Evolutionary conservation across 768 basidiomycete genomes (phyloP).

Genomic region (Antrodiella citrinella): DNA sequence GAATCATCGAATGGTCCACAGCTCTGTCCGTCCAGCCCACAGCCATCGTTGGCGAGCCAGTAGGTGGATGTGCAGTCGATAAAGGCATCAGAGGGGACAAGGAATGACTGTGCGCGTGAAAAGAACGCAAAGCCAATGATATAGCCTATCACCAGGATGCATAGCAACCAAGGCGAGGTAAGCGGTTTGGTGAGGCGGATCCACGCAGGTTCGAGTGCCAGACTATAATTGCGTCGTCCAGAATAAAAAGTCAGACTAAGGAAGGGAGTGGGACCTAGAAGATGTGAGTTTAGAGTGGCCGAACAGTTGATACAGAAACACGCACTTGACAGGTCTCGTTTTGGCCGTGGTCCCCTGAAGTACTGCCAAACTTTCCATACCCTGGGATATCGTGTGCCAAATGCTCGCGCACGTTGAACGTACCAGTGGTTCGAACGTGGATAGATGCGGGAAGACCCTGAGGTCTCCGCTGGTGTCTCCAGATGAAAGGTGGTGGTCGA

Average conservation of each 20-base stretch:
- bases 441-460: no score
- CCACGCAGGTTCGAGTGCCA: slow-evolving; percentile 44
- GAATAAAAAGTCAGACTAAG: slow-evolving; percentile 41
- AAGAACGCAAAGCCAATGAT: slow-evolving; percentile 71
- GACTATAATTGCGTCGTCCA: slow-evolving; percentile 11
- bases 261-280: slow-evolving; percentile 45
- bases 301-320: slow-evolving; percentile 5
- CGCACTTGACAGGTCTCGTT: slow-evolving; percentile 41
- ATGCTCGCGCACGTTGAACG: no score
- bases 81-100: slow-evolving; percentile 55
- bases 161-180: slow-evolving; percentile 45
- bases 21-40: slow-evolving; percentile 59
- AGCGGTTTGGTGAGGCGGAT: slow-evolving; percentile 44
- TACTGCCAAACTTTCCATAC: slow-evolving; percentile 28
- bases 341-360: slow-evolving; percentile 54
- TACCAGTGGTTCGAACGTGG: no score
- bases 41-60: slow-evolving; percentile 62
- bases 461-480: no score
- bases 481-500: no score
- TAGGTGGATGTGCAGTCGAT: slow-evolving; percentile 63
- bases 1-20: slow-evolving; percentile 60
- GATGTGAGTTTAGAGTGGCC: slow-evolving; percentile 1
- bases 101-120: slow-evolving; percentile 62
- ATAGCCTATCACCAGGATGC: slow-evolving; percentile 49
- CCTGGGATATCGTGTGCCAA: no score